These are phyloP conservation scores for Medicago ruthenica DNA, from an alignment of 306 rosid species.

Conservation along the genomic window DNA sequence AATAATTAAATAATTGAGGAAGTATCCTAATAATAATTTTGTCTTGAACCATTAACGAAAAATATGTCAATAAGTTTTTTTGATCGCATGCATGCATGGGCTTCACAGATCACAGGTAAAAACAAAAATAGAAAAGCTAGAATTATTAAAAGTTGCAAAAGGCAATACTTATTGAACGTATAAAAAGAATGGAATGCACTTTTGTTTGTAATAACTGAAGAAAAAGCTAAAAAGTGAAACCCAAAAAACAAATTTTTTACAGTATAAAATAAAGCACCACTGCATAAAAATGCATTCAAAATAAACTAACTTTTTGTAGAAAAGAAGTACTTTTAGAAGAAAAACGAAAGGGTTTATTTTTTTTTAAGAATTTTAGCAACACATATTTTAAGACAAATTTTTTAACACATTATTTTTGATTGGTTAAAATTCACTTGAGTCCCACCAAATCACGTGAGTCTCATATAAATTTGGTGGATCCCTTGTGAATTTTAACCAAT, in stretches of 20 bases:
- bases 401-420: too few species aligned
- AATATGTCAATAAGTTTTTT: too few species aligned
- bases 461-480: too few species aligned
- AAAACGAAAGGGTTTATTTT: too few species aligned
- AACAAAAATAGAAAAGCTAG: constrained; percentile 17
- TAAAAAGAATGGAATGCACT: constrained; percentile 28
- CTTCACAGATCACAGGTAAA: neutral
- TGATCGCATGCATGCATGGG: neutral
- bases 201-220: constrained; percentile 18
- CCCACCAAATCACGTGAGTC: too few species aligned
- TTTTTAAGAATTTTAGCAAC: too few species aligned
- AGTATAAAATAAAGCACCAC: neutral
- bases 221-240: constrained; percentile 25
- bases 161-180: constrained; percentile 26
- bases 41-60: too few species aligned
- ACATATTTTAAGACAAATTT: too few species aligned
- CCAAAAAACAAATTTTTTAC: constrained; percentile 9
- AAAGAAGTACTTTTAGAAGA: neutral
- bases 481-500: too few species aligned
- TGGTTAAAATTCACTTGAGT: too few species aligned
- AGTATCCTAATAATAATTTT: too few species aligned
- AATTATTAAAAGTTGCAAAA: constrained; percentile 40
- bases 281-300: constrained; percentile 26
- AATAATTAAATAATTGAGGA: too few species aligned
- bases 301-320: neutral